Base-by-base conservation (phyloP, 345 rosid species). In the Schrenkiella parvula region DNA sequence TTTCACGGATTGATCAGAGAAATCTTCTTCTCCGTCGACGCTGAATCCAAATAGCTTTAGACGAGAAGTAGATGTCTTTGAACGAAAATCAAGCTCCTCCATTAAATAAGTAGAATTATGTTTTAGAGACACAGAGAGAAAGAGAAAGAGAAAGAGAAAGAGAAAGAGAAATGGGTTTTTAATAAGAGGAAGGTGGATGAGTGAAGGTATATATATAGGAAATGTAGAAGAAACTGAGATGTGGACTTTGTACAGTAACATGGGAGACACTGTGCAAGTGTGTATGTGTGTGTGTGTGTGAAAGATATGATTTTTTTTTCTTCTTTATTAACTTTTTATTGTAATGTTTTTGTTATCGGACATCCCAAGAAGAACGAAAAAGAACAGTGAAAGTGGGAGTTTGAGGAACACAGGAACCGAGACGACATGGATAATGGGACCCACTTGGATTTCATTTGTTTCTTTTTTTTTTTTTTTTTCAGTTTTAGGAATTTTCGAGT, bases 41-140 rank as follows among this genome's bases (percentile, higher is more conserved):
- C 74, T 82, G 79, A 88, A 91, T 58, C 98, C 98, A 68, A 93
- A 93, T 60, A 93, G 91, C 68, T 89, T 93, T 70, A 93, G 67
- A 56, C 95, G 81, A 23, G 93, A 76, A 12, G 83, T 64, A 5
- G 84, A 32, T 22, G 66, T 75, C 48, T 80, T 82, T 63, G 84
- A 68, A 48, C 76, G 58, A 46, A 70, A 85, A 47, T 86, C 82
- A 1, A 84, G 74, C 64, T 83, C 90, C 43, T 81, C 87, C 91
- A 88, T 88, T 54, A 65, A 32, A 18, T 28, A 34, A 55, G 5
- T 41, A 39, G 28, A 59, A 38, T 4, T 38, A 23, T 41, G 2
- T 41, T 28, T 13, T 18, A 41, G 31, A 50, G 21, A 43, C 53
- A 31, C 3, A 66, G 46, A 52, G 55, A 44, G 47, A 62, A 61